Evolutionary conservation across 2,329 filamentous ascomycete species (phyloP), one percentile per base, ranked within the genome.

Genomic region (Rugonectria rugulosa): DNA sequence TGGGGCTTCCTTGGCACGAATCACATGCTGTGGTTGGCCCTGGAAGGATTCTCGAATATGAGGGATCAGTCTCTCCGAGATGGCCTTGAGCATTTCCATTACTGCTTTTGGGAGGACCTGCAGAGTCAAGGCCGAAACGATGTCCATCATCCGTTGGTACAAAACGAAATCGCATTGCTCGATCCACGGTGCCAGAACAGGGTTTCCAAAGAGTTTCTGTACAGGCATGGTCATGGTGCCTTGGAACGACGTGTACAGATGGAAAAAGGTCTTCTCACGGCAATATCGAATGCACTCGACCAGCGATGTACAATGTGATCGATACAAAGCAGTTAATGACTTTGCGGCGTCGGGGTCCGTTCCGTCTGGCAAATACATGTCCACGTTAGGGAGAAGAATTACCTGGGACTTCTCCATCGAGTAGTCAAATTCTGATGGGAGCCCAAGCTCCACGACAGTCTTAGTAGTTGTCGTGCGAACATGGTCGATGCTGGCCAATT

Each of bases 201-300:
- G 87, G 68, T 96, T 87, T 12, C 88, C 87, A 67, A 99, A 89
- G 3, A 99, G 78, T 73, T 96, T 97, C 73, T 97, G 92, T 3
- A 98, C 94, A 6, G 95, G 95, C 74, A 97, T 96, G 1, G 95
- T 99, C 67, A 99, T 84, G 2, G 93, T 98, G 51, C 95, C 95
- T 68, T 97, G 92, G 72, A 99, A 98, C 1, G 94, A 95, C 6
- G 90, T 93, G 72, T 96, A 97, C 14, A 97, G 84, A 63, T 96
- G 91, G 72, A 97, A 96, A 72, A 99, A 96, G 6, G 92, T 94
- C 76, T 97, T 96, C 73, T 97, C 92, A 70, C 95, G 96, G 81
- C 94, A 97, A 73, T 91, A 98, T 24, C 95, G 90, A 59, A 99
- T 92, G 66, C 92, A 94, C 74, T 99, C 95, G 26, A 99, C 90